Conservation (phyloP, 306 rosid species). For the Rosa chinensis region DNA sequence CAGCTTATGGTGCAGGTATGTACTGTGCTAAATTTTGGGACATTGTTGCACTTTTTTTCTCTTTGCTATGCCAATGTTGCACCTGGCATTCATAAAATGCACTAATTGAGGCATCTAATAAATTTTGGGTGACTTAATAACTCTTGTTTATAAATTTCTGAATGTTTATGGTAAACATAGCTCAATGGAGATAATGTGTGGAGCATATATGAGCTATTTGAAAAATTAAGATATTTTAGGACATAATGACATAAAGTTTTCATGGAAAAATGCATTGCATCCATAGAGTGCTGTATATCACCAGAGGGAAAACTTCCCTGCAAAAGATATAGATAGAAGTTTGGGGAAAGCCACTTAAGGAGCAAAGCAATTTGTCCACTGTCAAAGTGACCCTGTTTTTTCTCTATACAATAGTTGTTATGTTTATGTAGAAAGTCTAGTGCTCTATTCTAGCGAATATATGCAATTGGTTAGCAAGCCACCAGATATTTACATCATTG, state of each 20-base stretch:
- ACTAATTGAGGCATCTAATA: background rate
- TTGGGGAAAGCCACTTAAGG: no score
- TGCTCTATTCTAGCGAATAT: no score
- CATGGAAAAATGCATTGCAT: no score
- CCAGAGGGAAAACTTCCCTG: no score
- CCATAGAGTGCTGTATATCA: no score
- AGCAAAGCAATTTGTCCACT: no score
- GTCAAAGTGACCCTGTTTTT: no score
- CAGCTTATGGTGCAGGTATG: slow-evolving; percentile 97
- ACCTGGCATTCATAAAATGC: background rate
- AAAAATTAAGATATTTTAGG: background rate
- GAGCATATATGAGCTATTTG: background rate
- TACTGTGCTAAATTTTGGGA: background rate
- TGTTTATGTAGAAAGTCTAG: no score
- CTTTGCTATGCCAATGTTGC: background rate
- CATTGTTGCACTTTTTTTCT: background rate
- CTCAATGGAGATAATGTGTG: background rate
- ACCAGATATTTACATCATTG: background rate
- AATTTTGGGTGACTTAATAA: background rate
- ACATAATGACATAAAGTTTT: background rate
- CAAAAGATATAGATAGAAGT: no score
- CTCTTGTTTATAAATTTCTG: background rate
- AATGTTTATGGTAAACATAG: background rate
- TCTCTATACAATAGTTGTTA: no score
- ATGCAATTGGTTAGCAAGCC: no score